Base-by-base conservation (phyloP, 805 yeast species). In the Monosporozyma yasuniensis region DNA sequence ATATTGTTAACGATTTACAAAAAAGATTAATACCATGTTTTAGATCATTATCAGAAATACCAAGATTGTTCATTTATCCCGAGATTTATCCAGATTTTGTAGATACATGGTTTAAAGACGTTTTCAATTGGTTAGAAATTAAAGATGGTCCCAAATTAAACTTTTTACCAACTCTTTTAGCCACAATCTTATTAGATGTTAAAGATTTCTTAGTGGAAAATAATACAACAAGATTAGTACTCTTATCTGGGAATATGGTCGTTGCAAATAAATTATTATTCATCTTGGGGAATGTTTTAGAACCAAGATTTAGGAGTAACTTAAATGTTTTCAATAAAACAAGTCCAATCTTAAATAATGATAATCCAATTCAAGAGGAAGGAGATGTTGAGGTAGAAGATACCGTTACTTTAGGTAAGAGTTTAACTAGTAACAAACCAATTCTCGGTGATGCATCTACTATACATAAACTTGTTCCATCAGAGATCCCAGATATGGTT, bases 241-340 rank as follows among this genome's bases (percentile, higher is more conserved):
- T 80, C 3, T 72, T 79, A 75, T 79, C 84, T 0, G 76, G 80
- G 14, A 80, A 80, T 57, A 78, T 80, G 34, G 75, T 75, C 7
- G 81, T 80, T 9, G 82, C 84, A 1, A 80, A 79, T 56, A 79
- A 79, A 57, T 64, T 80, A 49, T 67, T 79, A 0, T 79, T 78
- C 50, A 74, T 80, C 7, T 53, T 80, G 8, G 72, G 78, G 48
- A 83, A 79, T 0, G 51, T 80, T 23, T 61, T 80, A 16, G 74
- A 78, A 34, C 71, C 63, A 22, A 58, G 64, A 8, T 54, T 59
- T 42, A 51, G 55, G 22, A 21, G 22, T 6, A 28, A 45, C 4
- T 22, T 49, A n/a, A 44, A 39, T n/a, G 25, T 27, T 23, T 42
- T 42, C 16, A 28, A 18, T 18, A 18, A 35, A 10, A 41, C 3